These are phyloP conservation scores for Russula sp. DNA, from an alignment of 768 basidiomycete genomes.

Conservation along the genomic window DNA sequence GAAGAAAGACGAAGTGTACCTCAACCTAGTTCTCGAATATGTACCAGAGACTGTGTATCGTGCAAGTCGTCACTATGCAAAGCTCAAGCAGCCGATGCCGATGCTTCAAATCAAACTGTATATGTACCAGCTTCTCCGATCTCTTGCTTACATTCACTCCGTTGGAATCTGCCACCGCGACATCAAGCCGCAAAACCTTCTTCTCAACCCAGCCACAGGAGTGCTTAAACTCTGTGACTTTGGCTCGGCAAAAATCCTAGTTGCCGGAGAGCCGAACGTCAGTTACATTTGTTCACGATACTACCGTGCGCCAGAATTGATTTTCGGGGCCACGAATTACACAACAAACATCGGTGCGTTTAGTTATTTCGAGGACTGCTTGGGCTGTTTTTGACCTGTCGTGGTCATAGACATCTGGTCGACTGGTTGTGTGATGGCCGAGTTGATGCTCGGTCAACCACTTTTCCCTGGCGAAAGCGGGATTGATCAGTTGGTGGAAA, in stretches of 20 bases:
- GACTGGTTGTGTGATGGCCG: slow-evolving; percentile 99
- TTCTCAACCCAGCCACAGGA: slow-evolving; percentile 94
- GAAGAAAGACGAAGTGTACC: slow-evolving; percentile 99
- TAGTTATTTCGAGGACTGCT: not conserved
- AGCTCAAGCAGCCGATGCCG: slow-evolving; percentile 99
- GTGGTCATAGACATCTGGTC: slow-evolving; percentile 85
- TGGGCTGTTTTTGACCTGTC: not conserved
- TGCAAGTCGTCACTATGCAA: slow-evolving; percentile 96
- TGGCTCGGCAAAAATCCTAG: slow-evolving; percentile 96
- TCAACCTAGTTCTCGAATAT: slow-evolving; percentile 98
- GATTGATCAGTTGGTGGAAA: slow-evolving; percentile 98
- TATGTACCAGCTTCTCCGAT: slow-evolving; percentile 98
- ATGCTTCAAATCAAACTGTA: slow-evolving; percentile 99
- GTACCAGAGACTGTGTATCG: slow-evolving; percentile 99
- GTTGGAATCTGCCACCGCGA: slow-evolving; percentile 99
- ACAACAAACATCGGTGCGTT: slow-evolving; percentile 96
- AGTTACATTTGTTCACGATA: slow-evolving; percentile 99
- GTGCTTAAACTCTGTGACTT: slow-evolving; percentile 98
- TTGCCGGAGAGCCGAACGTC: slow-evolving; percentile 97
- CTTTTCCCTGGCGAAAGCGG: slow-evolving; percentile 98
- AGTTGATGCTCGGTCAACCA: slow-evolving; percentile 97
- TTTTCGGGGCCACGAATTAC: slow-evolving; percentile 99
- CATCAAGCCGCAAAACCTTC: slow-evolving; percentile 98
- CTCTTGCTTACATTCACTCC: slow-evolving; percentile 97
- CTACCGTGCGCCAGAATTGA: slow-evolving; percentile 98